Conservation (phyloP, 2,329 filamentous ascomycete genomes). For the Monilinia fructicola region DNA sequence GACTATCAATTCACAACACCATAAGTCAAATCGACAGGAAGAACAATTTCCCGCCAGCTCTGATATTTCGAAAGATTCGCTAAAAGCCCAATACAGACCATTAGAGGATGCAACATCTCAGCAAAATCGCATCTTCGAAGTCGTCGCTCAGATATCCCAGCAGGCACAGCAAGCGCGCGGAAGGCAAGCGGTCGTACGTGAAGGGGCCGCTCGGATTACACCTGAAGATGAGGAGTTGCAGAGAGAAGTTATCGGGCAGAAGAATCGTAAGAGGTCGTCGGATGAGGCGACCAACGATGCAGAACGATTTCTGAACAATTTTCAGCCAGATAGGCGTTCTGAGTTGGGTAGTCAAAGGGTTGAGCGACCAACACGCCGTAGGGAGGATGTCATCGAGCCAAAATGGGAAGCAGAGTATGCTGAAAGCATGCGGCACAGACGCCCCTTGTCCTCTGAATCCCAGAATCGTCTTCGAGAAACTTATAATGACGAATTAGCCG, state of each 20-base stretch:
- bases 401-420: conserved; percentile 30
- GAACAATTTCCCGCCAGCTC: neutral
- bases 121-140: conserved; percentile 35
- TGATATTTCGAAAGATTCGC: neutral
- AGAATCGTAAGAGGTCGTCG: conserved; percentile 21
- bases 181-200: conserved; percentile 25
- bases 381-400: conserved; percentile 24
- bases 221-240: conserved; percentile 44
- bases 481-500: conserved; percentile 27
- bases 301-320: conserved; percentile 43
- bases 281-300: conserved; percentile 41
- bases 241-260: conserved; percentile 23
- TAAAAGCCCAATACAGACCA: conserved; percentile 20
- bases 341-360: neutral
- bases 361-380: conserved; percentile 25
- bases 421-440: conserved; percentile 24
- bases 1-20: conserved; percentile 27
- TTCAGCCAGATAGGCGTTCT: conserved; percentile 34
- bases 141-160: conserved; percentile 37
- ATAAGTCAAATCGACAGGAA: conserved; percentile 28
- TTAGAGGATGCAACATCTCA: conserved; percentile 29
- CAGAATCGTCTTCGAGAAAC: conserved; percentile 27
- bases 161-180: conserved; percentile 35
- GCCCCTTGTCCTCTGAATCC: conserved; percentile 28
- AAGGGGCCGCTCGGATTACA: conserved; percentile 36